Conservation (phyloP, 306 rosid species). For the Ochetophila trinervis region DNA sequence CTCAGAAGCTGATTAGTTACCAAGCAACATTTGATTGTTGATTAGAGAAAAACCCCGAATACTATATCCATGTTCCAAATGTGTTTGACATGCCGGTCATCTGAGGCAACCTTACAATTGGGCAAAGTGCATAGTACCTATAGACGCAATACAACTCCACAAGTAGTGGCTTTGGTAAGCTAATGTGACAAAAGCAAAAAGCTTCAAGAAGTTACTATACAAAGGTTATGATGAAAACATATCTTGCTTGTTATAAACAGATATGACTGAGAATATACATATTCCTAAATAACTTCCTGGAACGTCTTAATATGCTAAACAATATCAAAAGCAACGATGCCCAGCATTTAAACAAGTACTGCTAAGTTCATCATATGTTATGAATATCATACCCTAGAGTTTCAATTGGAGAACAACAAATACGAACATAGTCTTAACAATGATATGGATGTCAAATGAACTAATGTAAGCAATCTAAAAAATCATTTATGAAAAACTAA, state of each 20-base stretch:
- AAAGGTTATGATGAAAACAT: too few species aligned
- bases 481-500: not conserved
- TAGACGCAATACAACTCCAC: too few species aligned
- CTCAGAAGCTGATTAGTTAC: too few species aligned
- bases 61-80: too few species aligned
- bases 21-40: too few species aligned
- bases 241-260: not conserved
- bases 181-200: too few species aligned
- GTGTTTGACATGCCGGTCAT: too few species aligned
- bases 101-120: too few species aligned
- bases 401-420: not conserved
- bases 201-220: not conserved
- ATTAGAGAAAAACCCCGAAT: too few species aligned
- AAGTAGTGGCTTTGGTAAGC: too few species aligned
- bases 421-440: not conserved
- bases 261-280: too few species aligned
- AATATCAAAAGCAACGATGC: not conserved
- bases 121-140: too few species aligned
- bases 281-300: not conserved
- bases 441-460: not conserved
- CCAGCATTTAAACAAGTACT: not conserved
- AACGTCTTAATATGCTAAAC: not conserved
- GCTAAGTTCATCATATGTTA: not conserved
- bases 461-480: slow-evolving; percentile 2
- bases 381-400: not conserved